Base-by-base conservation (phyloP, 306 rosid species). In the Leucaena leucocephala region DNA sequence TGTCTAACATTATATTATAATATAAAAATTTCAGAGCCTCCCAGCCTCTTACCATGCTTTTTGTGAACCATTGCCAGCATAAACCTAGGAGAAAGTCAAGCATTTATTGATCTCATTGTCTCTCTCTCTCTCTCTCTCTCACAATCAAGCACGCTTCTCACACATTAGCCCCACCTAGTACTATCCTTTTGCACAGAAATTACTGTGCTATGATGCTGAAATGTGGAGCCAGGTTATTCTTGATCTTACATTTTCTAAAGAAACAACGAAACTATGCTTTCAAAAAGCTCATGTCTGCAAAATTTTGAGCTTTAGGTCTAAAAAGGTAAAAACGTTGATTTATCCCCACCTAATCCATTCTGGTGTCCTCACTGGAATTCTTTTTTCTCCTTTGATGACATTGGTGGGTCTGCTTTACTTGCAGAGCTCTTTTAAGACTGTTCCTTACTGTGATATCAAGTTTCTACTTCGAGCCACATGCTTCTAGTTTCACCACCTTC, bases 351-450 rank as follows among this genome's bases (percentile, higher is more conserved):
- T 79, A 73, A 75, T 76, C 79, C 65, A 27, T 82, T 82, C 66
- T 76, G 2, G 33, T 4, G 33, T 78, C 73, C 65, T 72, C 78
- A 43, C 83, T 21, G 6, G 57, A 58, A 48, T 66, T 63, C 64
- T 66, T 64, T 77, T 65, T 21, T 16, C 21, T 14, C 70, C 75
- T 76, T 73, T 63, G 72, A 42, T 74, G 1, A 68, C 80, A 80
- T 81, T 80, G 90, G 87, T 85, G 92, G 85, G 80, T 79, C 88
- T 92, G 90, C 78, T 74, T 87, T 72, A 74, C 71, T 81, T 81
- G 75, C 76, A 68, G 72, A 66, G 80, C 73, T 45, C 8, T 40
- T 38, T 71, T 27, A 44, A 73, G 74, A 76, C 62, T 88, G 78
- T 84, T 48, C 46, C 81, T 89, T 80, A 48, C 73, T 78, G 75